phyloP scores from a whole-genome alignment of 371 early-diverging fungal species.

The Mucor racemosus region DNA sequence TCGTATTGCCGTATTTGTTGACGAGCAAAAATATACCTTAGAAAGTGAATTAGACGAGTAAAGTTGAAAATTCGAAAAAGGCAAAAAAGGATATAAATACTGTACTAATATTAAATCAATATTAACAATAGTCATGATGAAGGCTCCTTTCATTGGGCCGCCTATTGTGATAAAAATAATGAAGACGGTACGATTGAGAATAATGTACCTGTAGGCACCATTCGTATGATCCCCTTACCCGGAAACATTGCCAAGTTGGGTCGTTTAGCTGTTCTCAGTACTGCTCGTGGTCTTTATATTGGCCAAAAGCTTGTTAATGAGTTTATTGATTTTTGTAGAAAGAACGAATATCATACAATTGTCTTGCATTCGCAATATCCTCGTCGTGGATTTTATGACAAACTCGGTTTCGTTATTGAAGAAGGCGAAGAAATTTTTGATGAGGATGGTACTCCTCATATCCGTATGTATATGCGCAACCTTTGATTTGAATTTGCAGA shows the following conservation, averaged over 20 bases:
- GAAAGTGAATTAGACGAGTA: constrained; percentile 50
- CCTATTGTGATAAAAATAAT: constrained; percentile 29
- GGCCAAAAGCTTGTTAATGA: constrained; percentile 37
- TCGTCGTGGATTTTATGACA: constrained; percentile 49
- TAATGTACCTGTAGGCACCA: constrained; percentile 44
- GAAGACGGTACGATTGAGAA: constrained; percentile 4
- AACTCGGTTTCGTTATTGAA: constrained; percentile 44
- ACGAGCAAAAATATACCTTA: constrained; percentile 48
- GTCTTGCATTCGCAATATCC: constrained; percentile 44
- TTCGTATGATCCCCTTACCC: constrained; percentile 31
- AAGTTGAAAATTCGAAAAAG: not conserved
- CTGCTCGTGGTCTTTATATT: constrained; percentile 42
- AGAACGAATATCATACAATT: constrained; percentile 24
- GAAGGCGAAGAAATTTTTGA: constrained; percentile 39
- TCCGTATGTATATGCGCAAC: constrained; percentile 40
- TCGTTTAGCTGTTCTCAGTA: constrained; percentile 45
- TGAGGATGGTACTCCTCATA: constrained; percentile 52
- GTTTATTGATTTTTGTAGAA: constrained; percentile 25
- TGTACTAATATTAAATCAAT: not conserved
- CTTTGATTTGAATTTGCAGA: too few relatives aligned
- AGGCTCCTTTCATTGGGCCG: constrained; percentile 35
- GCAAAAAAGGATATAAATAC: too few relatives aligned
- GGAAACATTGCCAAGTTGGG: constrained; percentile 40
- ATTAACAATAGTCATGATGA: constrained; percentile 23
- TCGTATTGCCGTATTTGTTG: constrained; percentile 46